Percentiles rank a stretch among this genome's conserved stretches.
Evolutionary conservation across 257 asterid genomes (phyloP).

Genomic region (Knoxia roxburghii): DNA sequence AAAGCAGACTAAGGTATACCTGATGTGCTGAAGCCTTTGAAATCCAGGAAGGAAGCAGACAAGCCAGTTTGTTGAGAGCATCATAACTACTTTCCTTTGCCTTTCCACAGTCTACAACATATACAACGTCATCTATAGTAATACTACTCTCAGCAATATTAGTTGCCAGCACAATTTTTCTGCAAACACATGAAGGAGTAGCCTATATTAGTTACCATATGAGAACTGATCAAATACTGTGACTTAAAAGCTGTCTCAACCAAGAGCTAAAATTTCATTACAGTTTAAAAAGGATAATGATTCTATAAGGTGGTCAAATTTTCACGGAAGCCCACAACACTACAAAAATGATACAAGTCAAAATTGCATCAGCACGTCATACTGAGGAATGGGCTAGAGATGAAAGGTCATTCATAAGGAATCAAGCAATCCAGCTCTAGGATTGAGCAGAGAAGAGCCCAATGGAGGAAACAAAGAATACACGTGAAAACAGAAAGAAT

Average conservation of each 20-base stretch:
- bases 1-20: constrained; percentile 32
- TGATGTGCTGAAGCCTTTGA: constrained; percentile 99
- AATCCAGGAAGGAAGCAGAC: constrained; percentile 96
- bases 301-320: background rate
- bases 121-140: constrained; percentile 94
- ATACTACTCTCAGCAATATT: constrained; percentile 98
- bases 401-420: background rate
- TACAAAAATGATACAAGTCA: background rate
- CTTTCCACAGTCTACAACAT: constrained; percentile 93
- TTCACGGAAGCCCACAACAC: background rate
- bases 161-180: constrained; percentile 94
- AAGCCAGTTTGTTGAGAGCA: constrained; percentile 95
- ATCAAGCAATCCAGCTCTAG: background rate
- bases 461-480: background rate
- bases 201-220: background rate
- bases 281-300: background rate
- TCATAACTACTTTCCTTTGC: constrained; percentile 97
- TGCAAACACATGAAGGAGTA: constrained; percentile 24
- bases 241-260: background rate
- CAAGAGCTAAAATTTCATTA: background rate
- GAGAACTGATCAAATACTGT: background rate
- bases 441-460: background rate
- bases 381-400: background rate
- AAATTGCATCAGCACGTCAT: background rate
- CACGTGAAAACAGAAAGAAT: background rate